Percentiles rank a stretch among this genome's conserved stretches.
phyloP scores from a whole-genome alignment of 176 grass and related monocot species.

The Aegilops longissima region DNA sequence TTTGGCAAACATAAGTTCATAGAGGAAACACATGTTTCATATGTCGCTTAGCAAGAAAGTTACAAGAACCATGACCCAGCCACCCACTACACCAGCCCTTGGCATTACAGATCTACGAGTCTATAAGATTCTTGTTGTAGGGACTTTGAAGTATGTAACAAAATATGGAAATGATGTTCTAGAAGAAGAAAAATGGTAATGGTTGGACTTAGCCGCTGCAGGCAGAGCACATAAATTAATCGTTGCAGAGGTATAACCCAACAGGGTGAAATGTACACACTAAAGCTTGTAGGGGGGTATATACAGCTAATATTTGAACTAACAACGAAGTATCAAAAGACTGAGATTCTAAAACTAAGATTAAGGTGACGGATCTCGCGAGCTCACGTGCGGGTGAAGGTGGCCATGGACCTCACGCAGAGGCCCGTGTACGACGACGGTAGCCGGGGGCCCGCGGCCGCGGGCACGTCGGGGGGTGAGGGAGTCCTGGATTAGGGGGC shows the following conservation, averaged over 20 bases:
- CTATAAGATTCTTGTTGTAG: background rate
- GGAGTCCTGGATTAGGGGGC: no score
- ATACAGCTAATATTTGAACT: slow-evolving; percentile 1
- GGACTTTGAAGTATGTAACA: background rate
- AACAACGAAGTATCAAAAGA: background rate
- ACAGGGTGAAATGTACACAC: background rate
- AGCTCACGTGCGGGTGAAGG: no score
- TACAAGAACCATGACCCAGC: background rate
- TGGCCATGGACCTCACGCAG: no score
- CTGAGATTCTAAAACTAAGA: background rate
- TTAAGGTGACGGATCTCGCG: background rate
- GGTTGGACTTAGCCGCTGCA: background rate
- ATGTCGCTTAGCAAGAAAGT: background rate
- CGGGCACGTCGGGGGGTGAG: no score
- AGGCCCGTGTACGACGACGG: no score
- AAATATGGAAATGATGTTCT: background rate
- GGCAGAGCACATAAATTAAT: background rate
- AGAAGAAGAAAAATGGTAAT: background rate
- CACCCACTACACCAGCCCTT: background rate
- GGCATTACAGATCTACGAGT: background rate
- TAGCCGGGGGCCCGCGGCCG: no score
- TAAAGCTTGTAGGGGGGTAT: background rate
- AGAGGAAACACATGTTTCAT: background rate
- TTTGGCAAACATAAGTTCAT: background rate
- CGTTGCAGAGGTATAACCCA: background rate